These are phyloP conservation scores for Cyberlindnera maritima DNA, from an alignment of 805 yeast genomes.

Conservation along the genomic window DNA sequence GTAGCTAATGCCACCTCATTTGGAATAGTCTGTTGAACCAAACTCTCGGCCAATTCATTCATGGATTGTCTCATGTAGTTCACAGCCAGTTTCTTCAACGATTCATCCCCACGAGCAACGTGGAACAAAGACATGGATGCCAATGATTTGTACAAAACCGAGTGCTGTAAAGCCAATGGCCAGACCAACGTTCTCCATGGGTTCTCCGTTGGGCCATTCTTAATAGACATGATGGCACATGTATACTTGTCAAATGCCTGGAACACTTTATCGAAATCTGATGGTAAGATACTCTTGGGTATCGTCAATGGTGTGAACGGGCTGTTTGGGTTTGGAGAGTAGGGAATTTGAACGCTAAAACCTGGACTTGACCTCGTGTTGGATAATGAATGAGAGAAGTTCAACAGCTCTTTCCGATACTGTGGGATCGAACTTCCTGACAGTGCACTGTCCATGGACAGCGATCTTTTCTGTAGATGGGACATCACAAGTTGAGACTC, in stretches of 20 bases:
- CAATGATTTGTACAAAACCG: slow-evolving; percentile 58
- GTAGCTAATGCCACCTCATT: slow-evolving; percentile 67
- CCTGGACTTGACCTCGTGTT: slow-evolving; percentile 3
- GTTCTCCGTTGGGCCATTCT: slow-evolving; percentile 61
- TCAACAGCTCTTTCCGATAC: slow-evolving; percentile 22
- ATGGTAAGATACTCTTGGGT: slow-evolving; percentile 1
- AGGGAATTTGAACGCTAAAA: background rate
- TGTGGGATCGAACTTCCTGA: slow-evolving; percentile 22
- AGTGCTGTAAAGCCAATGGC: slow-evolving; percentile 53
- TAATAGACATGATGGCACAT: slow-evolving; percentile 57
- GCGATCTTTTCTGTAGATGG: slow-evolving; percentile 13
- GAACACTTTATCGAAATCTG: slow-evolving; percentile 24
- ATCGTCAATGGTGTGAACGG: background rate
- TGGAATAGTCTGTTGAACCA: slow-evolving; percentile 44
- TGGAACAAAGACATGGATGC: slow-evolving; percentile 70
- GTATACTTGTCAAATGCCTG: slow-evolving; percentile 43
- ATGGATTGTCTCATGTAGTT: slow-evolving; percentile 60
- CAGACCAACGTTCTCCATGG: slow-evolving; percentile 62
- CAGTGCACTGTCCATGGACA: slow-evolving; percentile 22
- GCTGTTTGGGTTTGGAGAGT: background rate
- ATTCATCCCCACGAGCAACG: slow-evolving; percentile 43
- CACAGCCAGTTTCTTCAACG: slow-evolving; percentile 47
- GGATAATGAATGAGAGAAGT: slow-evolving; percentile 16
- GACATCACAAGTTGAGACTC: background rate
- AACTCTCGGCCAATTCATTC: slow-evolving; percentile 55